Evolutionary conservation across 2,329 filamentous ascomycete genomes (phyloP).

Genomic region (Fusarium annulatum): DNA sequence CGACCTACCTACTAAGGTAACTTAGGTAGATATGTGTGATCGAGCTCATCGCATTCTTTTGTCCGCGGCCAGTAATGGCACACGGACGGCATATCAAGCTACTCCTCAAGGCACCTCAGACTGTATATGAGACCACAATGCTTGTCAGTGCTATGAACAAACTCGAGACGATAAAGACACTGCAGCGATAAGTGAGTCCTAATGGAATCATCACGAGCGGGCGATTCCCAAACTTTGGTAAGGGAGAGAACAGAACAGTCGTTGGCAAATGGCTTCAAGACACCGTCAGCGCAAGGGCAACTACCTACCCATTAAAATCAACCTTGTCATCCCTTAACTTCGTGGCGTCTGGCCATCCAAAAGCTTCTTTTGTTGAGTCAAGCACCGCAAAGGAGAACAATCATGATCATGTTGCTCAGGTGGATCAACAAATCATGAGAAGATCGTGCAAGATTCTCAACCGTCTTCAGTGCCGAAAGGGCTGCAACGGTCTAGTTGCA

Average conservation of each 20-base stretch:
- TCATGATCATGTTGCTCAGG: conserved; percentile 8
- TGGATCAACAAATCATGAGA: conserved; percentile 25
- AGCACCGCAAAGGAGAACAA: conserved; percentile 1
- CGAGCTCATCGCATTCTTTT: conserved; percentile 6
- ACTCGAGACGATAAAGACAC: not conserved
- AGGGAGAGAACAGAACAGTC: conserved; percentile 21
- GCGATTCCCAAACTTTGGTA: not conserved
- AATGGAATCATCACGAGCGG: not conserved
- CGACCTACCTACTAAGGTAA: not conserved
- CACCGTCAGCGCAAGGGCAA: conserved; percentile 8
- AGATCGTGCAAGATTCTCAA: conserved; percentile 11
- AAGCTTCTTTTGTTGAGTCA: conserved; percentile 30
- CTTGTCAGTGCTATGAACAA: not conserved
- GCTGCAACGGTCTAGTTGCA: not conserved
- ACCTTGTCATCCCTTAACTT: conserved; percentile 10
- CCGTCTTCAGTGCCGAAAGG: not conserved
- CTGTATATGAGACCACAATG: conserved; percentile 4
- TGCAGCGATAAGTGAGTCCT: not conserved
- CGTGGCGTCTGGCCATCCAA: conserved; percentile 27
- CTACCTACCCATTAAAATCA: not conserved
- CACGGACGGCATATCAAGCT: conserved; percentile 2
- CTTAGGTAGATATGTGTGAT: not conserved
- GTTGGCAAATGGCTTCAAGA: conserved; percentile 18
- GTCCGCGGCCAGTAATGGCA: not conserved
- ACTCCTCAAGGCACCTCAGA: not conserved